These are phyloP conservation scores for Neurospora sp. DNA, from an alignment of 495 filamentous ascomycete genomes.

Conservation along the genomic window DNA sequence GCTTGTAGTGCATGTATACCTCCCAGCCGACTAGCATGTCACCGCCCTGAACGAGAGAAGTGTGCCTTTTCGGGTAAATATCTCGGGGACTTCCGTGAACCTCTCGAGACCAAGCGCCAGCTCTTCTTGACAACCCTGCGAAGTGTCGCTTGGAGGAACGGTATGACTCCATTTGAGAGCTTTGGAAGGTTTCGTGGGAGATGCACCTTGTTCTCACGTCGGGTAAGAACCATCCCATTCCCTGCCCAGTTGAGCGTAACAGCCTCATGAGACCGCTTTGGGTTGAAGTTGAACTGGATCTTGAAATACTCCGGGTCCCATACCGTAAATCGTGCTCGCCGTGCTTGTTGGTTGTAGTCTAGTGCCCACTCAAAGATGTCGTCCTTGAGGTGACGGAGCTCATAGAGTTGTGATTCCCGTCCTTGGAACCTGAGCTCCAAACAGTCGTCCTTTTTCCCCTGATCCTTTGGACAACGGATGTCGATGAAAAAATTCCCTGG, in stretches of 20 bases:
- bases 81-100: background rate
- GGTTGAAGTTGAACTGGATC: background rate
- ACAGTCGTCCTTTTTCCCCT: background rate
- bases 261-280: background rate
- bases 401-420: background rate
- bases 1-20: background rate
- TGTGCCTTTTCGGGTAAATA: background rate
- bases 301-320: background rate
- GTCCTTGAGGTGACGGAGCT: constrained; percentile 2
- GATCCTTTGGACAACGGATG: background rate
- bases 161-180: background rate
- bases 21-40: background rate
- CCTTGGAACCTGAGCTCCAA: constrained; percentile 7
- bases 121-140: background rate
- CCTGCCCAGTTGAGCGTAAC: background rate
- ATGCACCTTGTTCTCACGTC: background rate
- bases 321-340: background rate
- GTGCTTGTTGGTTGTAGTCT: background rate
- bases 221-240: background rate
- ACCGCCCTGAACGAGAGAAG: background rate
- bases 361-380: constrained; percentile 7
- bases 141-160: background rate
- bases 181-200: background rate
- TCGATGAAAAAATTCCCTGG: constrained; percentile 5
- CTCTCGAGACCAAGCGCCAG: background rate